Evolutionary conservation across 306 rosid species (phyloP).

Genomic region (Cucurbita pepo): DNA sequence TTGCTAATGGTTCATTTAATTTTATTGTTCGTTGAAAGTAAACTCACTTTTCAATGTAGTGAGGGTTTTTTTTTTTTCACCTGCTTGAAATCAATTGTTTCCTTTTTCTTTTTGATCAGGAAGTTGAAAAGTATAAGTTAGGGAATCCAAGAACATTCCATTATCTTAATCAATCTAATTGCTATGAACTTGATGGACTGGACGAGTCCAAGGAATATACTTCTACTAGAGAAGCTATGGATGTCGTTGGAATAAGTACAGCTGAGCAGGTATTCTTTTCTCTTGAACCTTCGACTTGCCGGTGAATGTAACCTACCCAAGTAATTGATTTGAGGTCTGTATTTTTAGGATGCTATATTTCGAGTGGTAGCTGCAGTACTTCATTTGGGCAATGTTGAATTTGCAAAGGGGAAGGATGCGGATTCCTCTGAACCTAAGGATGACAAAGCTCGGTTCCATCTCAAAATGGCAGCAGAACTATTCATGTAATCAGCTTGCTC

Average conservation of each 20-base stretch:
- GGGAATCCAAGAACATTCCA: conserved; percentile 64
- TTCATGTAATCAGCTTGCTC: conserved; percentile 28
- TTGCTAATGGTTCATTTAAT: neutral
- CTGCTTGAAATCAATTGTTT: no score
- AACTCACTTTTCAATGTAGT: neutral
- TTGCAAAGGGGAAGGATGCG: conserved; percentile 47
- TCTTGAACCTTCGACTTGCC: conserved; percentile 1
- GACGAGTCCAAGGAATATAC: conserved; percentile 79
- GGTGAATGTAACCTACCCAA: neutral
- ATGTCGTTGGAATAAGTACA: conserved; percentile 67
- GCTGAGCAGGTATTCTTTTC: conserved; percentile 55
- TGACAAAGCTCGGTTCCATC: conserved; percentile 58
- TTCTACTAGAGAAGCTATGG: conserved; percentile 83
- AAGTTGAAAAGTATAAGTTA: conserved; percentile 49
- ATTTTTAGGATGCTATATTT: conserved; percentile 76
- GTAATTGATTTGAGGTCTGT: neutral
- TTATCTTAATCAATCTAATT: conserved; percentile 81
- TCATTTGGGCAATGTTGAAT: conserved; percentile 85
- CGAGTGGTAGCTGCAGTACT: conserved; percentile 81
- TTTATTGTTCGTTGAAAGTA: neutral
- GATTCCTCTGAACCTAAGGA: conserved; percentile 92
- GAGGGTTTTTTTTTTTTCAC: neutral
- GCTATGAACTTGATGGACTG: conserved; percentile 46
- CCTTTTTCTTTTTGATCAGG: conserved; percentile 20
- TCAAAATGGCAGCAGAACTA: conserved; percentile 70